Conservation (phyloP, 371 early-diverging fungal species). For the Mortierella sp. region DNA sequence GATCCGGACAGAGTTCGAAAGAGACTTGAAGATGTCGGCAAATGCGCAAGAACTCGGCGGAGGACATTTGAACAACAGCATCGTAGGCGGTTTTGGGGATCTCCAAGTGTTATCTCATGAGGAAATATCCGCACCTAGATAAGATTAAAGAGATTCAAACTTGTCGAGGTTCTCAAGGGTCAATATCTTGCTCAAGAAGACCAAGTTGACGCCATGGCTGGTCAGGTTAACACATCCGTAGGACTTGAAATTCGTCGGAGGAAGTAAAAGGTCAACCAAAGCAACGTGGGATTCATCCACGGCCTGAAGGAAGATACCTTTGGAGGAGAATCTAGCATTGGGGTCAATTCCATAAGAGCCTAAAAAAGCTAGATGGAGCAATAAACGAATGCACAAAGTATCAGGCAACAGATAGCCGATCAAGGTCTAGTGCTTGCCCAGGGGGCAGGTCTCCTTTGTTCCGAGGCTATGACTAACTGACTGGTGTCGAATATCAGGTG, state of each 20-base stretch:
- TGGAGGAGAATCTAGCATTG: constrained; percentile 96
- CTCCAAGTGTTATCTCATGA: constrained; percentile 81
- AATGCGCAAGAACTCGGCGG: constrained; percentile 93
- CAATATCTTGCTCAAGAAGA: constrained; percentile 91
- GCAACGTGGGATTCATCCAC: constrained; percentile 99
- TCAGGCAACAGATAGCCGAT: too few species aligned
- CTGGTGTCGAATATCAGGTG: not conserved
- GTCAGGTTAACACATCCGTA: constrained; percentile 96
- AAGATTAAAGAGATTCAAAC: not conserved
- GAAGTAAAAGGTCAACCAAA: constrained; percentile 90
- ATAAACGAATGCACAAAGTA: not conserved
- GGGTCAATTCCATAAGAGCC: constrained; percentile 97
- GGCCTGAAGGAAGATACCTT: constrained; percentile 97
- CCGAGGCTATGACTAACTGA: too few species aligned
- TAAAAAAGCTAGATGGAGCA: constrained; percentile 81
- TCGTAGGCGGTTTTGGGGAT: constrained; percentile 96
- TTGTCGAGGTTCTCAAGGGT: constrained; percentile 86
- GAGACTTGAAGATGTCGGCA: constrained; percentile 86
- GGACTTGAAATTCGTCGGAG: constrained; percentile 93
- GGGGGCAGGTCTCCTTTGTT: too few species aligned
- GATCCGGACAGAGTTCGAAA: constrained; percentile 93
- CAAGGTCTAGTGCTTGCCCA: too few species aligned
- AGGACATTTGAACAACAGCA: constrained; percentile 89
- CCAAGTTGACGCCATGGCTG: constrained; percentile 92
- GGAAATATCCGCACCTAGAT: too few species aligned